phyloP scores from a whole-genome alignment of 441 rosid species.

The Syzygium syzygioides region DNA sequence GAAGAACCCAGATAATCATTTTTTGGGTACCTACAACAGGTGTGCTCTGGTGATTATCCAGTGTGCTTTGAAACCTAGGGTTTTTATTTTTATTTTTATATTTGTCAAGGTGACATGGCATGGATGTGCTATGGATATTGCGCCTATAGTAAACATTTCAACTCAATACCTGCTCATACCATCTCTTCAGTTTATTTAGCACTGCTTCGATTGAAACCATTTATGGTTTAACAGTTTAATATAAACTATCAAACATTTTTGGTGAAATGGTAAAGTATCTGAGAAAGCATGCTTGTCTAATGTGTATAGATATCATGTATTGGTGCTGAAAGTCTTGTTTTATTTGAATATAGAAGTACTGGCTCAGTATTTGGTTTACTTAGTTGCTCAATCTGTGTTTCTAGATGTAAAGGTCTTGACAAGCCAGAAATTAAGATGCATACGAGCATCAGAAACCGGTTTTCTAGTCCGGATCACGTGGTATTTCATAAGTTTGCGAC shows the following conservation, averaged over 20 bases:
- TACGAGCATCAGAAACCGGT: neutral
- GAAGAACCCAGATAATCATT: neutral
- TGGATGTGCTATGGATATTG: neutral
- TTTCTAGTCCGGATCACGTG: neutral
- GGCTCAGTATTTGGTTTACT: neutral
- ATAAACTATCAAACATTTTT: neutral
- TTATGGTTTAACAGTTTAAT: neutral
- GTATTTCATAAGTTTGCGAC: neutral
- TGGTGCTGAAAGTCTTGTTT: neutral
- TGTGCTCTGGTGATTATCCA: neutral
- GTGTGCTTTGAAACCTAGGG: neutral
- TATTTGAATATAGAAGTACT: neutral
- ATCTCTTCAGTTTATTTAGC: neutral
- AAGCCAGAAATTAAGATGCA: neutral
- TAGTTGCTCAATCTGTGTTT: neutral
- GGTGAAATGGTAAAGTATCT: neutral
- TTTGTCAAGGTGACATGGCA: neutral
- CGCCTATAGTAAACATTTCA: neutral
- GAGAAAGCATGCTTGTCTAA: neutral
- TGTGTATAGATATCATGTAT: neutral
- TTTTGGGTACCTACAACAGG: neutral
- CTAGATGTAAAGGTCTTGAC: neutral
- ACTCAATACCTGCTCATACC: neutral
- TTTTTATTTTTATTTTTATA: neutral
- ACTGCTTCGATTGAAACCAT: neutral